Conservation (phyloP, 2,329 filamentous ascomycete species). For the Exophiala alcalophila region DNA sequence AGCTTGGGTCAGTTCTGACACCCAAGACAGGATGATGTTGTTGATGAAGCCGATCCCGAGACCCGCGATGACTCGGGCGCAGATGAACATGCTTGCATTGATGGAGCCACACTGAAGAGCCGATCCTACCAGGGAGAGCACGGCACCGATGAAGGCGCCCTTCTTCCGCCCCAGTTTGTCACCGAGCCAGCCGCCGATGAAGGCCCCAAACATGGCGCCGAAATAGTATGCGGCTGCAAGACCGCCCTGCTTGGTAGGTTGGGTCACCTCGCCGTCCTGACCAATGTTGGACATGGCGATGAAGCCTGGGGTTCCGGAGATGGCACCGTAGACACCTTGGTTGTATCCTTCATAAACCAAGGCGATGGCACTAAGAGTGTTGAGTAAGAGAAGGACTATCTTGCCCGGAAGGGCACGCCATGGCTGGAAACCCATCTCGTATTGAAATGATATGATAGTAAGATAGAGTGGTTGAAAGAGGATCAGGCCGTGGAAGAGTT, state of each 20-base stretch:
- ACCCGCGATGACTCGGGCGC: conserved; percentile 34
- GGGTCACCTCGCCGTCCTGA: conserved; percentile 28
- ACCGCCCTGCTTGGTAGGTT: conserved; percentile 34
- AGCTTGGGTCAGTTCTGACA: conserved; percentile 32
- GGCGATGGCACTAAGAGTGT: conserved; percentile 32
- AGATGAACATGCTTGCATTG: conserved; percentile 35
- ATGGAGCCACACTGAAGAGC: conserved; percentile 30
- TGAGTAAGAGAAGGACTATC: conserved; percentile 31
- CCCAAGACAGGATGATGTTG: conserved; percentile 33
- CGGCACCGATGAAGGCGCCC: conserved; percentile 30
- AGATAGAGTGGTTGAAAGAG: not conserved
- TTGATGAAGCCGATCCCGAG: conserved; percentile 36
- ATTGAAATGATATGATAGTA: conserved; percentile 1
- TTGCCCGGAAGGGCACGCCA: conserved; percentile 33
- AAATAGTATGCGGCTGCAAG: conserved; percentile 35
- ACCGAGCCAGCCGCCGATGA: conserved; percentile 32
- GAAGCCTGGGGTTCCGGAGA: conserved; percentile 33
- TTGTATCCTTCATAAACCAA: conserved; percentile 35
- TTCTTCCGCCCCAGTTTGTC: conserved; percentile 33
- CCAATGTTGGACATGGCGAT: conserved; percentile 33
- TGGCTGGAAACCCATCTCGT: conserved; percentile 32
- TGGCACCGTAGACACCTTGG: conserved; percentile 34
- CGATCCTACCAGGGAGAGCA: conserved; percentile 32
- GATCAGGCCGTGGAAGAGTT: too few relatives aligned
- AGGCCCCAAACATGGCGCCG: conserved; percentile 32